phyloP scores from a whole-genome alignment of 495 filamentous ascomycete genomes.

The Penicillium paxilli region DNA sequence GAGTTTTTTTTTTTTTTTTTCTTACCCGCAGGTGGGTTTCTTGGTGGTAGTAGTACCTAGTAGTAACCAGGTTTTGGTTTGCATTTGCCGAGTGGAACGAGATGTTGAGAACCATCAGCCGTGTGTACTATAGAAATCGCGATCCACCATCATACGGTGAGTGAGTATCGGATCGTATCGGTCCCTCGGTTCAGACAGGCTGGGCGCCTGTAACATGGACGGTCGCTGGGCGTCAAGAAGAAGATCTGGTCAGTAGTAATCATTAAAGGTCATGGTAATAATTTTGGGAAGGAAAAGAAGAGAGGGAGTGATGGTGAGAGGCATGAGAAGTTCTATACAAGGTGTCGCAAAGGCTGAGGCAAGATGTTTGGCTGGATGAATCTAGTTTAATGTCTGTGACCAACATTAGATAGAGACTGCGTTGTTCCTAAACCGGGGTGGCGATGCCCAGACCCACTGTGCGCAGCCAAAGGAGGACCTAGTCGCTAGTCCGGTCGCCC shows the following conservation, averaged over 20 bases:
- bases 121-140: background rate
- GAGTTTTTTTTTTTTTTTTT: too few relatives aligned
- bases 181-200: background rate
- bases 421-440: constrained; percentile 8
- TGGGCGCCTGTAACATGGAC: background rate
- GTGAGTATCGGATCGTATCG: background rate
- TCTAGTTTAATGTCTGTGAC: background rate
- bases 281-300: too few relatives aligned
- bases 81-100: background rate
- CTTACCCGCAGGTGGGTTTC: constrained; percentile 10
- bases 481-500: constrained; percentile 22
- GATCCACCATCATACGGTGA: constrained; percentile 9
- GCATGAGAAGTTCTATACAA: background rate
- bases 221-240: too few relatives aligned
- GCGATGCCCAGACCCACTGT: constrained; percentile 24
- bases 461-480: constrained; percentile 13
- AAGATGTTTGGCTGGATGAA: background rate
- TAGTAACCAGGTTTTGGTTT: background rate
- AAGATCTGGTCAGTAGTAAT: too few relatives aligned
- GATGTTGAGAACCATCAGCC: background rate
- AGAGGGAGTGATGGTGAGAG: too few relatives aligned
- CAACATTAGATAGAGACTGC: constrained; percentile 2
- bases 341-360: background rate
- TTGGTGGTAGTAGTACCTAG: too few relatives aligned
- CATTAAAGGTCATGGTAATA: background rate